phyloP scores from a whole-genome alignment of 2,329 filamentous ascomycete species.

The Fusarium sp. region DNA sequence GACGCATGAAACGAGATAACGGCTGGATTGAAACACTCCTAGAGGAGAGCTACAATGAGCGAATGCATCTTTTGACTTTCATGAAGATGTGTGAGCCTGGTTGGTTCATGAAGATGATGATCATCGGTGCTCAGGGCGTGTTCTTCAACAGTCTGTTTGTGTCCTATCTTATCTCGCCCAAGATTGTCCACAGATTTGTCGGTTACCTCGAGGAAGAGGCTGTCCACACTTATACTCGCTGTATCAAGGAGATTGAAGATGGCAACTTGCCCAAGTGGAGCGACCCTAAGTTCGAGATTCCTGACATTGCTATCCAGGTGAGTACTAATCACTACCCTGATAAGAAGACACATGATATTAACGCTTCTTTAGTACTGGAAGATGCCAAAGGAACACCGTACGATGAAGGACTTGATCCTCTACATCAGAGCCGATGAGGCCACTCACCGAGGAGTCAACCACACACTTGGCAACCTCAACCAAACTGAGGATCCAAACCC shows the following conservation, averaged over 20 bases:
- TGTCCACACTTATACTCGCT: constrained; percentile 92
- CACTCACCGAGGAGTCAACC: constrained; percentile 93
- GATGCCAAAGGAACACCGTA: constrained; percentile 85
- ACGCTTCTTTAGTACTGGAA: constrained; percentile 78
- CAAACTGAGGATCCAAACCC: constrained; percentile 92
- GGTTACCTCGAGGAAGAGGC: constrained; percentile 98
- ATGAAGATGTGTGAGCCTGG: constrained; percentile 84
- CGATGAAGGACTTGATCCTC: constrained; percentile 87
- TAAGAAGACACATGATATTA: constrained; percentile 10
- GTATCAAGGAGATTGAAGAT: constrained; percentile 86
- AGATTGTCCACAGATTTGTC: constrained; percentile 93
- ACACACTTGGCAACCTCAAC: constrained; percentile 89
- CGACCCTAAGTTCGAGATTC: constrained; percentile 75
- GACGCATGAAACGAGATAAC: constrained; percentile 90
- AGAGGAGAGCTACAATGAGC: constrained; percentile 91
- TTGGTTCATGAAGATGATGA: constrained; percentile 91
- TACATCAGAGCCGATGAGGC: constrained; percentile 94
- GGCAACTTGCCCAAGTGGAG: constrained; percentile 88
- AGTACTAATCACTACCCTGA: constrained; percentile 22
- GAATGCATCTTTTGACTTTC: constrained; percentile 94
- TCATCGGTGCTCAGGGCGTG: constrained; percentile 91
- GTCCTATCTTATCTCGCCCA: constrained; percentile 86
- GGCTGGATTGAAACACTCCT: constrained; percentile 96
- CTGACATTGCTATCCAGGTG: constrained; percentile 83
- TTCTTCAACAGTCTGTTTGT: constrained; percentile 97